Evolutionary conservation across 306 rosid genomes (phyloP).

Genomic region (Quercus mongolica): DNA sequence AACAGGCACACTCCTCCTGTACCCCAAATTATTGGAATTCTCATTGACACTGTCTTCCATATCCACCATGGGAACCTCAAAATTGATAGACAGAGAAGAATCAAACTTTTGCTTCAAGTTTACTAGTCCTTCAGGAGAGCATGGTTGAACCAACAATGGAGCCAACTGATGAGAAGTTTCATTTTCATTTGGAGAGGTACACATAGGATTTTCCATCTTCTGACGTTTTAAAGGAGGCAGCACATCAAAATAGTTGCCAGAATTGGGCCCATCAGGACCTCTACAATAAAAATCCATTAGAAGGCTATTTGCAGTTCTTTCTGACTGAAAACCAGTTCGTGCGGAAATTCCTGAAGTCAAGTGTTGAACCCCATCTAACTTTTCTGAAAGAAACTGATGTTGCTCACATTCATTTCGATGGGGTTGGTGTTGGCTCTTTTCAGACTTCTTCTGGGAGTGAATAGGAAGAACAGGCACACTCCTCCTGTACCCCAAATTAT

Average conservation of each 20-base stretch:
- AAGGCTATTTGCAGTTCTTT: neutral
- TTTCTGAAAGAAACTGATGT: too few relatives aligned
- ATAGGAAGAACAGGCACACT: too few relatives aligned
- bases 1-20: too few relatives aligned
- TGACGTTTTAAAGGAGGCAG: conserved; percentile 18
- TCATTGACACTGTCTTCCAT: too few relatives aligned
- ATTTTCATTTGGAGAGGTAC: neutral
- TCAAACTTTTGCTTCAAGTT: conserved; percentile 24
- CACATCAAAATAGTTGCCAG: conserved; percentile 10
- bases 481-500: too few relatives aligned
- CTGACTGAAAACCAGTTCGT: neutral
- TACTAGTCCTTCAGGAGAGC: conserved; percentile 10
- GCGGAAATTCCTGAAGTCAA: neutral
- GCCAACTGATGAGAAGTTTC: neutral
- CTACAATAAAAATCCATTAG: neutral
- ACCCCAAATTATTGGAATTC: too few relatives aligned
- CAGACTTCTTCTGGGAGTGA: too few relatives aligned
- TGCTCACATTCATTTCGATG: too few relatives aligned
- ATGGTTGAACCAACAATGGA: conserved; percentile 12
- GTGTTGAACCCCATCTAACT: conserved; percentile 1
- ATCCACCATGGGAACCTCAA: neutral
- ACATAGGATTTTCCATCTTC: conserved; percentile 22
- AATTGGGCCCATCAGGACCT: neutral
- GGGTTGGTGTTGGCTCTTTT: too few relatives aligned
- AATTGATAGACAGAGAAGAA: neutral